Evolutionary conservation across 1,139 yeast genomes (phyloP).

Genomic region (Yamadazyma atlantica): DNA sequence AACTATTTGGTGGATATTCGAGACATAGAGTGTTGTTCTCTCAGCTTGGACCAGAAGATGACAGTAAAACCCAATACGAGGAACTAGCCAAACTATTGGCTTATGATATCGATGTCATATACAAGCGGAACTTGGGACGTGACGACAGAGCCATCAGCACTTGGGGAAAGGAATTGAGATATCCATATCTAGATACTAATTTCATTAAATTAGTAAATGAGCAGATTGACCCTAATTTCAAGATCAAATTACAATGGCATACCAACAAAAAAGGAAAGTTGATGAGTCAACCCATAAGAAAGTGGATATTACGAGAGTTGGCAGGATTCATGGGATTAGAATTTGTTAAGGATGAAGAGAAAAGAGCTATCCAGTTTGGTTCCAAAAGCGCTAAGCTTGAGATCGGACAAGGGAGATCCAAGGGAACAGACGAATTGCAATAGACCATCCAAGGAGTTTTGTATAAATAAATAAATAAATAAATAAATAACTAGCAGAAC

Average conservation of each 20-base stretch:
- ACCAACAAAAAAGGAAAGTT: constrained; percentile 30
- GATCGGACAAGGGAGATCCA: constrained; percentile 61
- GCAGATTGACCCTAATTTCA: constrained; percentile 52
- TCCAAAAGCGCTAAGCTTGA: constrained; percentile 94
- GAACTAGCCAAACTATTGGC: constrained; percentile 51
- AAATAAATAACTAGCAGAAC: constrained; percentile 4
- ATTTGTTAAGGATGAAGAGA: constrained; percentile 71
- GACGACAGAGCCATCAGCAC: constrained; percentile 84
- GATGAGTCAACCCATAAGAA: constrained; percentile 44
- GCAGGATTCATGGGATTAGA: constrained; percentile 54
- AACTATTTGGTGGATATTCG: constrained; percentile 89
- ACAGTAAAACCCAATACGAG: constrained; percentile 19
- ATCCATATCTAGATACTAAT: constrained; percentile 75
- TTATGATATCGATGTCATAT: constrained; percentile 69
- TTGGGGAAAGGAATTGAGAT: constrained; percentile 90
- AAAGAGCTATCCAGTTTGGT: constrained; percentile 96
- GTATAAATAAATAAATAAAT: constrained; percentile 7
- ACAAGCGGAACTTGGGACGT: constrained; percentile 79
- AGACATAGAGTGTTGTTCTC: constrained; percentile 61
- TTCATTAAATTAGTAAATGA: constrained; percentile 55
- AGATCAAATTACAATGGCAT: constrained; percentile 37
- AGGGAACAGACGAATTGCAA: constrained; percentile 53
- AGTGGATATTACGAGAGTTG: constrained; percentile 59
- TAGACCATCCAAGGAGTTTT: constrained; percentile 5
- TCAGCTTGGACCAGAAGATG: constrained; percentile 20